A percentile compares a stretch with the other conserved stretches of the same genome.
Evolutionary conservation across 2,329 filamentous ascomycete species (phyloP).

Genomic region (Albifimbria verrucaria): DNA sequence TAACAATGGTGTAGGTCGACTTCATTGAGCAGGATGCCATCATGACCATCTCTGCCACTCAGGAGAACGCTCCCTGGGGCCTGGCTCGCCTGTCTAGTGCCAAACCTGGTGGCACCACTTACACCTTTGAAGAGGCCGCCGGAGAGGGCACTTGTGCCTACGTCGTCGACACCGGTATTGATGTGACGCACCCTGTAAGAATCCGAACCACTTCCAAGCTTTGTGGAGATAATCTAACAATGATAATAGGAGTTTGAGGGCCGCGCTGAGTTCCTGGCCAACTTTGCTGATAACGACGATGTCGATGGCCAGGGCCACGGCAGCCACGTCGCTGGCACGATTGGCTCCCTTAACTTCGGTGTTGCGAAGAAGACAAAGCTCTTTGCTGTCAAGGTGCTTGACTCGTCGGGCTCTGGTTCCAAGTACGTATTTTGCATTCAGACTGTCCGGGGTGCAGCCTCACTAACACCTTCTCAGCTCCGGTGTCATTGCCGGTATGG

Average conservation of each 20-base stretch:
- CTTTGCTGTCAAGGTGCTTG: constrained; percentile 59
- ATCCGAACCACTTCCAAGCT: neutral
- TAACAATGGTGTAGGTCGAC: constrained; percentile 16
- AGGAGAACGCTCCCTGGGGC: constrained; percentile 37
- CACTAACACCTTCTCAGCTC: constrained; percentile 21
- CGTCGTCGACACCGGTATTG: constrained; percentile 43
- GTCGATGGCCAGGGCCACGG: constrained; percentile 43
- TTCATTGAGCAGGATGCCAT: constrained; percentile 39
- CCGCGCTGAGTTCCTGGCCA: constrained; percentile 36
- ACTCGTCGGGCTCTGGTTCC: constrained; percentile 26
- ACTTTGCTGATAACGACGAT: constrained; percentile 33
- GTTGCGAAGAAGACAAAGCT: constrained; percentile 40
- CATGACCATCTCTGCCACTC: constrained; percentile 50
- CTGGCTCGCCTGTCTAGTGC: constrained; percentile 34
- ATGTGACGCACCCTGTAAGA: constrained; percentile 29
- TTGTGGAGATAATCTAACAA: neutral
- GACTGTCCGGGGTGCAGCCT: neutral
- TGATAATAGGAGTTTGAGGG: constrained; percentile 37
- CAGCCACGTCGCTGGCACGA: constrained; percentile 44
- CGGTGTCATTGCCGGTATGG: constrained; percentile 41
- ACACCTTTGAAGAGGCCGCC: constrained; percentile 34
- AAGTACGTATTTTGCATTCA: neutral
- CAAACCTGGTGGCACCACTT: constrained; percentile 21
- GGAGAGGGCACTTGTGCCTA: constrained; percentile 40
- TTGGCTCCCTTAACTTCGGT: constrained; percentile 38